phyloP scores from a whole-genome alignment of 2,329 filamentous ascomycete species.

The Mollisia scopiformis region DNA sequence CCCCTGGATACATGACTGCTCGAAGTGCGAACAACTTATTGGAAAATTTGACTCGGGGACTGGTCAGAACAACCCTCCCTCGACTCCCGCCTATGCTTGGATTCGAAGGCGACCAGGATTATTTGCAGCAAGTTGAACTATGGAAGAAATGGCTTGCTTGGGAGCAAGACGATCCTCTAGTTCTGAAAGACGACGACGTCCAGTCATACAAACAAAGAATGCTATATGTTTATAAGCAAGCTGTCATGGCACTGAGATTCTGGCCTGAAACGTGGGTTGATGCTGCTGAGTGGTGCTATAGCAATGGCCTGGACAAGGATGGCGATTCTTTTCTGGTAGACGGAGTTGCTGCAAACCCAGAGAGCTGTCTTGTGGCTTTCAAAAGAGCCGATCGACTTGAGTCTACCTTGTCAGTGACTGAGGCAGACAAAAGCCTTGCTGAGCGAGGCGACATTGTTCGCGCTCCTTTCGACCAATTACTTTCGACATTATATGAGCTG shows the following conservation, averaged over 20 bases:
- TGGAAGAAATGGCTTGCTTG: slow-evolving; percentile 96
- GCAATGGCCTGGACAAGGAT: slow-evolving; percentile 71
- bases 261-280: slow-evolving; percentile 97
- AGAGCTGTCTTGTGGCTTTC: slow-evolving; percentile 88
- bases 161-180: slow-evolving; percentile 92
- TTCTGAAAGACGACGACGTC: slow-evolving; percentile 80
- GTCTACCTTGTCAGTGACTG: slow-evolving; percentile 73
- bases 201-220: slow-evolving; percentile 77
- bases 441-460: slow-evolving; percentile 67
- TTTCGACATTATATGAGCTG: slow-evolving; percentile 87
- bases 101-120: slow-evolving; percentile 86
- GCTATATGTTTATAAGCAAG: slow-evolving; percentile 90
- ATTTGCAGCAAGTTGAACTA: slow-evolving; percentile 77
- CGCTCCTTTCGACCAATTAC: slow-evolving; percentile 79
- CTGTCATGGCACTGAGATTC: slow-evolving; percentile 89
- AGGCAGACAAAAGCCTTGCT: slow-evolving; percentile 69
- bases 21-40: slow-evolving; percentile 86
- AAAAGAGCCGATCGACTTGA: slow-evolving; percentile 90
- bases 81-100: slow-evolving; percentile 81
- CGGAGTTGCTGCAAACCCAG: slow-evolving; percentile 87
- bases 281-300: slow-evolving; percentile 89
- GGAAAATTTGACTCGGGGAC: slow-evolving; percentile 81
- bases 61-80: slow-evolving; percentile 79
- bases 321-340: slow-evolving; percentile 72
- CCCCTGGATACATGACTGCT: slow-evolving; percentile 93